Percentiles rank a stretch among this genome's conserved stretches.
Evolutionary conservation across 75 land plant genomes (phyloP).

Genomic region (Adiantum capillusveneris): DNA sequence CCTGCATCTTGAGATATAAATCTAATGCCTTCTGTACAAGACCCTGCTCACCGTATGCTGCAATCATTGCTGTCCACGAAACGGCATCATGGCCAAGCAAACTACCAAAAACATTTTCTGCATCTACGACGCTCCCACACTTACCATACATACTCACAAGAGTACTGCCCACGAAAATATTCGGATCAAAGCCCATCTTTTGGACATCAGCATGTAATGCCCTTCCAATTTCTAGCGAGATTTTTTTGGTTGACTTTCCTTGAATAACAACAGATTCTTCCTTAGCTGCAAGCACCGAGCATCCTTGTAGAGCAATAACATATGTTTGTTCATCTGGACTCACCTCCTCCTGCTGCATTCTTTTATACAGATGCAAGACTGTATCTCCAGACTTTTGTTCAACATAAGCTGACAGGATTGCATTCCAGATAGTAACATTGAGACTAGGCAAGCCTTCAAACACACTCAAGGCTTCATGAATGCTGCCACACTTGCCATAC

Average conservation of each 20-base stretch:
- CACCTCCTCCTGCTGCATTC: conserved; percentile 16
- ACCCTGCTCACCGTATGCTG: conserved; percentile 13
- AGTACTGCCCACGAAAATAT: conserved; percentile 18
- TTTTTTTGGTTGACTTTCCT: conserved; percentile 2
- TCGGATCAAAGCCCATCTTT: conserved; percentile 18
- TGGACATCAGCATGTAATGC: conserved; percentile 24
- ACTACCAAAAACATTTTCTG: conserved; percentile 14
- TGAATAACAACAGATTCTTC: conserved; percentile 15
- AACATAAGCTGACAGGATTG: not conserved
- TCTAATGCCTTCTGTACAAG: conserved; percentile 8
- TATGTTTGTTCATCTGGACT: conserved; percentile 31
- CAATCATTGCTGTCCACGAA: conserved; percentile 32
- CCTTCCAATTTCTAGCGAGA: conserved; percentile 11
- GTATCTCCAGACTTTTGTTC: not conserved
- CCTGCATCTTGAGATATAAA: conserved; percentile 22
- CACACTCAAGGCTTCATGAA: conserved; percentile 8
- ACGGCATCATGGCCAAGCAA: conserved; percentile 11
- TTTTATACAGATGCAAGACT: not conserved
- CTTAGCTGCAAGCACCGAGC: conserved; percentile 28
- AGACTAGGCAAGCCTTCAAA: conserved; percentile 21
- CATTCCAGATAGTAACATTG: conserved; percentile 15
- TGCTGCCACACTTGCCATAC: conserved; percentile 32
- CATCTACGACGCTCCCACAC: conserved; percentile 16
- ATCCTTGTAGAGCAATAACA: conserved; percentile 32
- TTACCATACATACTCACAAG: conserved; percentile 37